Conservation (phyloP, 2,329 filamentous ascomycete genomes). For the Paramyrothecium roridum region DNA sequence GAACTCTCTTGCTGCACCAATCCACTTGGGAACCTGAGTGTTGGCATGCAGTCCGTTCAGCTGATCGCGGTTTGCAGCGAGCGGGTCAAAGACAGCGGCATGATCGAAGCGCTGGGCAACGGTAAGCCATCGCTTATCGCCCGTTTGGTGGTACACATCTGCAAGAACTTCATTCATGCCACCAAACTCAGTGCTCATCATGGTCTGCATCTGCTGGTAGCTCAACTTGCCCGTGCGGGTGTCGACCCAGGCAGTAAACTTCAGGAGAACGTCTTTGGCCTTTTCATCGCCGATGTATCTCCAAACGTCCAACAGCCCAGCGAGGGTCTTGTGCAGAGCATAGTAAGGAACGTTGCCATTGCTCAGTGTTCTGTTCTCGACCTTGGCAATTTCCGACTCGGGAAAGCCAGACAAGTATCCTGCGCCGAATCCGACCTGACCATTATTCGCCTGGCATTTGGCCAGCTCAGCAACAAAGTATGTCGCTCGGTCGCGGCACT, state of each 20-base stretch:
- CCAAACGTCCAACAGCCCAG: slow-evolving; percentile 49
- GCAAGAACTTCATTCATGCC: slow-evolving; percentile 52
- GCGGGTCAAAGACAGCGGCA: slow-evolving; percentile 40
- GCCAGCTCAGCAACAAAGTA: slow-evolving; percentile 43
- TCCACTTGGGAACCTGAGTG: slow-evolving; percentile 52
- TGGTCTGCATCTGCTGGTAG: slow-evolving; percentile 41
- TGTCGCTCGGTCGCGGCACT: slow-evolving; percentile 40
- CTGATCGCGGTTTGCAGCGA: slow-evolving; percentile 40
- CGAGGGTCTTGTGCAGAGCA: slow-evolving; percentile 51
- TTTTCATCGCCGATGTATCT: slow-evolving; percentile 37
- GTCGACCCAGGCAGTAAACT: slow-evolving; percentile 46
- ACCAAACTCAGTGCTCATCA: slow-evolving; percentile 48
- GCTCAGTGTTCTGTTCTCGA: slow-evolving; percentile 39
- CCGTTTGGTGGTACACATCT: slow-evolving; percentile 43
- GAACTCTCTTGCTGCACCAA: slow-evolving; percentile 45
- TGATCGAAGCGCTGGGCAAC: slow-evolving; percentile 49
- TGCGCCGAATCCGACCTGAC: slow-evolving; percentile 34
- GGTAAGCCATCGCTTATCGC: slow-evolving; percentile 41
- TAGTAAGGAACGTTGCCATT: slow-evolving; percentile 54
- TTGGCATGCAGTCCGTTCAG: slow-evolving; percentile 49
- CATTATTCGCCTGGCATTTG: slow-evolving; percentile 50
- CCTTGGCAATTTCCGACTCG: slow-evolving; percentile 43
- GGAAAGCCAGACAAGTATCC: slow-evolving; percentile 51
- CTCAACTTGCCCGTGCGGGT: slow-evolving; percentile 38
- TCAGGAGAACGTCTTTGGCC: slow-evolving; percentile 39